Percentiles rank a stretch among this genome's conserved stretches.
These are phyloP conservation scores for Phytophthora multivora DNA, from an alignment of 352 stramenopile genomes.

Conservation along the genomic window DNA sequence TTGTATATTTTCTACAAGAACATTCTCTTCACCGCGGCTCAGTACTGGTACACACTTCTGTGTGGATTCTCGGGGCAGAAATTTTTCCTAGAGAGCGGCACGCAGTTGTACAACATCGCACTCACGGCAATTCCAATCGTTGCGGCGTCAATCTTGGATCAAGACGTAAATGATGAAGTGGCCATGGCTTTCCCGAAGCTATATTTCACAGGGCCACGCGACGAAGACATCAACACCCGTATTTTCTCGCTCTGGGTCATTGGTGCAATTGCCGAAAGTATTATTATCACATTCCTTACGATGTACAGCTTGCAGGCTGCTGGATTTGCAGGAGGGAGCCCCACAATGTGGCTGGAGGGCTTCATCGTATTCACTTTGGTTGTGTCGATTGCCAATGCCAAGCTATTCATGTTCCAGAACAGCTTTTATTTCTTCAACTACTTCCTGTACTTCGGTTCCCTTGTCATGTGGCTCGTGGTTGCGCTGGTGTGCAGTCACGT, in stretches of 20 bases:
- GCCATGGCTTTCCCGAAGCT: slow-evolving; percentile 76
- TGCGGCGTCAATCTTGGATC: slow-evolving; percentile 68
- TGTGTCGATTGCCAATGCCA: slow-evolving; percentile 74
- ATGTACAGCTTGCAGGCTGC: slow-evolving; percentile 48
- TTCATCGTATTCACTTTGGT: slow-evolving; percentile 86
- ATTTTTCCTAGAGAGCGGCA: slow-evolving; percentile 80
- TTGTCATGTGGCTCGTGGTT: slow-evolving; percentile 67
- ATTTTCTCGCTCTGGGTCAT: slow-evolving; percentile 76
- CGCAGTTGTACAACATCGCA: slow-evolving; percentile 83
- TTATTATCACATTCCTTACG: slow-evolving; percentile 68
- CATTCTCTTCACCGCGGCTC: slow-evolving; percentile 72
- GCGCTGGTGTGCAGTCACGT: slow-evolving; percentile 61
- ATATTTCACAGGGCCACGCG: slow-evolving; percentile 61
- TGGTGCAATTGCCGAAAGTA: slow-evolving; percentile 72
- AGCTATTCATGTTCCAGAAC: slow-evolving; percentile 84
- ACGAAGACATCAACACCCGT: slow-evolving; percentile 69
- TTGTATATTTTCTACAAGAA: slow-evolving; percentile 96
- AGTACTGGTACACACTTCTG: slow-evolving; percentile 82
- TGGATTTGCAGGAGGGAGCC: slow-evolving; percentile 40
- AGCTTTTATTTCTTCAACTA: slow-evolving; percentile 77
- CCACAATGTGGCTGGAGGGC: slow-evolving; percentile 77
- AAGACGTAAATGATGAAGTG: slow-evolving; percentile 71
- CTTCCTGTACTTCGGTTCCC: slow-evolving; percentile 61
- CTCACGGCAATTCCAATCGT: slow-evolving; percentile 78
- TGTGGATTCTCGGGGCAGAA: slow-evolving; percentile 84